A percentile compares a stretch with the other conserved stretches of the same genome.
These are phyloP conservation scores for Xylaria cubensis DNA, from an alignment of 495 filamentous ascomycete genomes.

Conservation along the genomic window DNA sequence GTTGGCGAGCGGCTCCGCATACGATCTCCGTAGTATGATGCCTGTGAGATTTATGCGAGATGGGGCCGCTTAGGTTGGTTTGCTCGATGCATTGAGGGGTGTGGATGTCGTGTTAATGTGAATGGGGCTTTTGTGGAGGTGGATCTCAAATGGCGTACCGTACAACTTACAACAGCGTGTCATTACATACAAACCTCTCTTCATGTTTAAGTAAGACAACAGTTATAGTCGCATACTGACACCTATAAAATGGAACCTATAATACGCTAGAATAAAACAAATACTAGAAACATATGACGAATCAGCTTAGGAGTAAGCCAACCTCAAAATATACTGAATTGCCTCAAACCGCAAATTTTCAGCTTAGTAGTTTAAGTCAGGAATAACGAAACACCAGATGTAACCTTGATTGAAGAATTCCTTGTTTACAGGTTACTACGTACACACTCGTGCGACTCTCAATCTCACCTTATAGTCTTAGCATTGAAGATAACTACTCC, in stretches of 20 bases:
- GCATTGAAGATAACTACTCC: conserved; percentile 8
- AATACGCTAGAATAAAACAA: not conserved
- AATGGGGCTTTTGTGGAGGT: conserved; percentile 24
- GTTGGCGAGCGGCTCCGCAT: conserved; percentile 7
- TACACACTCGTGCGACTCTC: conserved; percentile 3
- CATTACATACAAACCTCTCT: not conserved
- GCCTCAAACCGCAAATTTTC: not conserved
- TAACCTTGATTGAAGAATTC: not conserved
- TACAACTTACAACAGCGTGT: conserved; percentile 11
- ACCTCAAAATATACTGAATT: not conserved
- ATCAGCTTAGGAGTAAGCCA: not conserved
- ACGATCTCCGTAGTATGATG: conserved; percentile 5
- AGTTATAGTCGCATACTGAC: not conserved
- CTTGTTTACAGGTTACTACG: conserved; percentile 2
- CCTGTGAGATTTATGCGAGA: conserved; percentile 12
- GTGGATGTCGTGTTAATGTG: conserved; percentile 20
- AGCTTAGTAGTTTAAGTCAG: not conserved
- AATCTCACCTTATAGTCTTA: conserved; percentile 8
- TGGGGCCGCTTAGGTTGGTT: conserved; percentile 21
- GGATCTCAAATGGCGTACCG: conserved; percentile 16
- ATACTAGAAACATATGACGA: not conserved
- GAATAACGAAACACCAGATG: not conserved
- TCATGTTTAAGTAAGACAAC: not conserved
- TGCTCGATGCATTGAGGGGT: conserved; percentile 1
- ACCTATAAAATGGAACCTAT: not conserved